Percentiles rank a stretch among this genome's conserved stretches.
Evolutionary conservation across 345 rosid genomes (phyloP).

Genomic region (Orychophragmus violaceus): DNA sequence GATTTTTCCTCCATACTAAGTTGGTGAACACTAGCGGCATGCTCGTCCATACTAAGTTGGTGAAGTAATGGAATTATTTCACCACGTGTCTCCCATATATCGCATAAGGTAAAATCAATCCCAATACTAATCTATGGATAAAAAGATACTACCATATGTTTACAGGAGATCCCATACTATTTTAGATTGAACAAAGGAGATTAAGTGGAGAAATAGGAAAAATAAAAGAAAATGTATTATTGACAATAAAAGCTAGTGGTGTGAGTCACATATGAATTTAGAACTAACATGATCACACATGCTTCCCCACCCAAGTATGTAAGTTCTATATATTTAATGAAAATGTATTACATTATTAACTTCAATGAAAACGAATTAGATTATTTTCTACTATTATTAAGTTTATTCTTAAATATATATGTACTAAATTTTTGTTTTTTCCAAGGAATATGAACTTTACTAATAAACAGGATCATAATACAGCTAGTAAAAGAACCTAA

Average conservation of each 20-base stretch:
- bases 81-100: too few relatives aligned
- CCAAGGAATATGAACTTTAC: too few relatives aligned
- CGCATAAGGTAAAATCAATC: too few relatives aligned
- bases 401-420: too few relatives aligned
- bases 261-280: neutral
- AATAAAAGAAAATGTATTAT: neutral
- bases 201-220: neutral
- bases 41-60: too few relatives aligned
- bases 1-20: too few relatives aligned
- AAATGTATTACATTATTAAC: neutral
- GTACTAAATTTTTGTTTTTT: too few relatives aligned
- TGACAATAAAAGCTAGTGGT: constrained; percentile 12
- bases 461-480: neutral
- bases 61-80: too few relatives aligned
- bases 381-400: neutral
- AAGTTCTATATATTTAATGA: neutral
- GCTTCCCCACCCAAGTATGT: constrained; percentile 10
- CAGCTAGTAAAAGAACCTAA: neutral
- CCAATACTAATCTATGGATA: too few relatives aligned
- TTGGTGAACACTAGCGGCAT: too few relatives aligned
- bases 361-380: neutral
- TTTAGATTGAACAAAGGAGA: neutral
- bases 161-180: neutral
- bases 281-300: constrained; percentile 32
- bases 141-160: neutral